Conservation (phyloP, 164 flowering plant species). For the Liriodendron chinense region DNA sequence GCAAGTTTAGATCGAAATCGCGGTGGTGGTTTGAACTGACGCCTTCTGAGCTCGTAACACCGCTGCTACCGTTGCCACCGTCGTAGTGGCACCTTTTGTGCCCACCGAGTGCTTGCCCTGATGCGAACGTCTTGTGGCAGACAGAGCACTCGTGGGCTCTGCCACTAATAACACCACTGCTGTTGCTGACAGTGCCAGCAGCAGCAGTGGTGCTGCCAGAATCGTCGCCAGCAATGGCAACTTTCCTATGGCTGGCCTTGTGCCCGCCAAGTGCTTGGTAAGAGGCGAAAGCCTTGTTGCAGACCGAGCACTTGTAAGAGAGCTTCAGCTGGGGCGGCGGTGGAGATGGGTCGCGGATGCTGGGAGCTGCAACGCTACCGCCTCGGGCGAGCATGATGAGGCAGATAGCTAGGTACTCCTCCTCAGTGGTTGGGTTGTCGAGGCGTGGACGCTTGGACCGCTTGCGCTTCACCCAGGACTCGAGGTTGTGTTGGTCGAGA, state of each 20-base stretch:
- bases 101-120: constrained; percentile 76
- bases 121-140: constrained; percentile 49
- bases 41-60: constrained; percentile 7
- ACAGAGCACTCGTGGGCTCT: constrained; percentile 51
- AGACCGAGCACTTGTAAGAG: constrained; percentile 54
- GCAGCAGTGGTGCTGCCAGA: constrained; percentile 9
- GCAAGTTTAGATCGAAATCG: constrained; percentile 62
- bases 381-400: constrained; percentile 64
- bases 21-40: constrained; percentile 22
- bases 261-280: constrained; percentile 94
- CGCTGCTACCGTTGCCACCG: constrained; percentile 13
- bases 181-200: not conserved
- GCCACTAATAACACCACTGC: not conserved
- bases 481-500: constrained; percentile 14
- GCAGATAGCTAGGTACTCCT: constrained; percentile 60
- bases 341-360: constrained; percentile 2
- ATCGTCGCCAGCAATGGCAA: constrained; percentile 11
- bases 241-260: constrained; percentile 83
- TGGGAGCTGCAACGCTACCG: constrained; percentile 9
- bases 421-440: constrained; percentile 30
- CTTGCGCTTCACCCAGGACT: constrained; percentile 53
- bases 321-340: constrained; percentile 21
- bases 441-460: constrained; percentile 47
- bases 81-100: constrained; percentile 72
- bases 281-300: constrained; percentile 62